Base-by-base conservation (phyloP, 192 early-diverging fungal genomes). In the Mortierella alpina region DNA sequence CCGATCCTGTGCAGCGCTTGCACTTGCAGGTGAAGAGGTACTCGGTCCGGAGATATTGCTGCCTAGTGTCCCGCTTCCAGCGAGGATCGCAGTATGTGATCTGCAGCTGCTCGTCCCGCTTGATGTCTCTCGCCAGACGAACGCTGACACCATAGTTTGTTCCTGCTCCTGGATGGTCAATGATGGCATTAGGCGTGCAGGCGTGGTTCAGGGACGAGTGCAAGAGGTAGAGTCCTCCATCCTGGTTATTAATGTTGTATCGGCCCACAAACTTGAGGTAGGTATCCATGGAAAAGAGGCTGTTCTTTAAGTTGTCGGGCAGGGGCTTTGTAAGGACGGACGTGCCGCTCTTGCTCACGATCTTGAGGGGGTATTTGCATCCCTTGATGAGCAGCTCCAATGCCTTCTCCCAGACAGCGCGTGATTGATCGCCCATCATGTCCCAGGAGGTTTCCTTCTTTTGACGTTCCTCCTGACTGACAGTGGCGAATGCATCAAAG, bases 181-280 rank as follows among this genome's bases (percentile, higher is more conserved):
- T 86, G 50, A 82, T 70, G 42, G 86, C 82, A 49, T 88, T 88
- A 53, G 89, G 89, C 7, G 71, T 61, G 48, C 89, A 90, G 53
- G 80, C 84, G 58, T 90, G 89, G 67, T 90, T 90, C 59, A 90
- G 74, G 52, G 86, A 85, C 11, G 88, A 88, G 41, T 90, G 89
- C 59, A 91, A 68, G 49, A 88, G 68, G 56, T 91, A 91, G 55
- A 90, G 61, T 20, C 89, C 89, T 66, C 89, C 89, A 48, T 86
- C 85, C 61, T 90, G 89, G 72, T 90, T 88, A 63, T 90, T 90
- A 70, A 90, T 82, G 67, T 88, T 88, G 69, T 87, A 90, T 51
- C 86, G 84, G 42, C 89, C 89, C 17, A 90, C 75, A 46, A 85
- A 86, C 10, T 86, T 82, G 39, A 90, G 70, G 68, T 86, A 90